Base-by-base conservation (phyloP, 1,284 basidiomycete species). In the Trametes sp. region DNA sequence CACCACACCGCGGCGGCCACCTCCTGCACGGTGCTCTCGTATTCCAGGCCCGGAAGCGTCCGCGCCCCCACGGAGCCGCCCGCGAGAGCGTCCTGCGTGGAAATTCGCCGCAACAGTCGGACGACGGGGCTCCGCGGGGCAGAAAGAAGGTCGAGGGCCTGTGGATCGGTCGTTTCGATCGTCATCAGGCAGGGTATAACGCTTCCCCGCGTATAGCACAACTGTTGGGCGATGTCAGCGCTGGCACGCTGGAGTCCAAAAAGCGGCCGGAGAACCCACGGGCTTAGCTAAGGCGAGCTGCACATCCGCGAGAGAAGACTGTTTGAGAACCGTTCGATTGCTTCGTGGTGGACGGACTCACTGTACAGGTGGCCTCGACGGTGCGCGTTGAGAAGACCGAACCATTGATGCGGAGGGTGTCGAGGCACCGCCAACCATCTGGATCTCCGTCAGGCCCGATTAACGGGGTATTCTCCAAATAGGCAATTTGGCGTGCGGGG, bases 401-500 rank as follows among this genome's bases (percentile, higher is more conserved):
- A 4, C 84, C 85, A 49, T 74, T 76, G 42, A 84, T 67, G 35
- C 66, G 71, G 24, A 81, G 67, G 13, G 79, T 70, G 10, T 74
- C 71, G 23, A 81, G 70, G n/a, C 79, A 72, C 33, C 79, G 76
- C 84, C 83, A 86, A 16, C 84, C 83, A 41, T 80, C 76, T 10
- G 79, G 78, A 67, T 86, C 84, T 38, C 68, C 77, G 33, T 81
- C 78, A 26, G 84, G 84, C 16, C 81, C 80, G 9, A 78, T 68
- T 23, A 85, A 66, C 16, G 75, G 73, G n/a, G 70, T 76, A 16
- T 76, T 76, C 59, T 84, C 78, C 21, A 76, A 68, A 69, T 84
- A 86, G 4, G 83, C 81, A 57, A 83, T 69, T 64, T 79, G 77
- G 36, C 85, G 76, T 59, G 84, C 69, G 8, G 70, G 59, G 16